Conservation (phyloP, 1,284 basidiomycete genomes). For the Thelephora terrestris region DNA sequence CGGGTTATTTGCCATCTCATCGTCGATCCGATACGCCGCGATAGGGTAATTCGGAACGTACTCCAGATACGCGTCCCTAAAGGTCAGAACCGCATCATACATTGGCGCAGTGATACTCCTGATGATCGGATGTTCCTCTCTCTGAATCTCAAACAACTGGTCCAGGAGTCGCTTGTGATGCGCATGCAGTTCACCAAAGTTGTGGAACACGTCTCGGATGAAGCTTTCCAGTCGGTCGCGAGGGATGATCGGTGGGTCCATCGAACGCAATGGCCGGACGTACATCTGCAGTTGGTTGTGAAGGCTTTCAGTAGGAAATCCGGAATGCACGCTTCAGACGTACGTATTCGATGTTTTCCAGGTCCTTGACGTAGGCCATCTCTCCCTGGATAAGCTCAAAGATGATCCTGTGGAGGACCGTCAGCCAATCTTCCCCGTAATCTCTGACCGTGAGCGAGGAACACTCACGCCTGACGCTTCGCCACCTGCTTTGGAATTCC, state of each 20-base stretch:
- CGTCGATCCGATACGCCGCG: constrained; percentile 83
- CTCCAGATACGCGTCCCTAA: constrained; percentile 87
- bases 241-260: constrained; percentile 71
- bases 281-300: constrained; percentile 45
- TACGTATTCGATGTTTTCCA: constrained; percentile 80
- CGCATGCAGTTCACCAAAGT: constrained; percentile 70
- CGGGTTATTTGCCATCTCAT: constrained; percentile 75
- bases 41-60: constrained; percentile 94
- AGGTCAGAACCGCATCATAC: constrained; percentile 84
- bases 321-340: constrained; percentile 17
- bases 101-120: constrained; percentile 80
- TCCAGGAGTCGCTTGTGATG: constrained; percentile 72
- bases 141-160: constrained; percentile 77
- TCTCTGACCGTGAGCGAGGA: constrained; percentile 1
- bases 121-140: constrained; percentile 82
- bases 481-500: constrained; percentile 67
- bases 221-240: constrained; percentile 68
- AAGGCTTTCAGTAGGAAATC: constrained; percentile 1
- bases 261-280: constrained; percentile 61
- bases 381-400: constrained; percentile 95
- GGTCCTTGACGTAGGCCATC: constrained; percentile 90
- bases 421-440: not conserved
- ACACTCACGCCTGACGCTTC: constrained; percentile 77
- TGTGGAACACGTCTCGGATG: constrained; percentile 88
- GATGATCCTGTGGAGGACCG: constrained; percentile 51